Percentiles rank a stretch among this genome's conserved stretches.
Conservation (phyloP, 352 stramenopile genomes). For the Phytophthora quininea region DNA sequence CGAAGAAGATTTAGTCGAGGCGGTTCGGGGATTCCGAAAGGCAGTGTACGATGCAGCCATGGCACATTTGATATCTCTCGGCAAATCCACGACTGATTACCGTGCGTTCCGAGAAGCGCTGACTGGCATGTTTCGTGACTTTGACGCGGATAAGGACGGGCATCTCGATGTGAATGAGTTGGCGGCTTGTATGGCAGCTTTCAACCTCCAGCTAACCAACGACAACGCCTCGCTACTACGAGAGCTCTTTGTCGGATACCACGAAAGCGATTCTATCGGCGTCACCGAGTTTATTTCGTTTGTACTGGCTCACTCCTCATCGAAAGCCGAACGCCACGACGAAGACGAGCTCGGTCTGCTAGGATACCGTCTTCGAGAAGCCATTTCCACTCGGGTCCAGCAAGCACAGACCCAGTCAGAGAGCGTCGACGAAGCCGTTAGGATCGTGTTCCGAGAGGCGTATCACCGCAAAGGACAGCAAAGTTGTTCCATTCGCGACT, state of each 20-base stretch:
- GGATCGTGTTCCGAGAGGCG: constrained; percentile 52
- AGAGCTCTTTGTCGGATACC: constrained; percentile 56
- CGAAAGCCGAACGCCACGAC: constrained; percentile 3
- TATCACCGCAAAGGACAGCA: constrained; percentile 37
- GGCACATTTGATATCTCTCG: constrained; percentile 28
- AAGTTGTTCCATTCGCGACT: constrained; percentile 39
- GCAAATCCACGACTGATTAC: constrained; percentile 44
- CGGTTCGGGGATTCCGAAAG: constrained; percentile 41
- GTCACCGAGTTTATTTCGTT: constrained; percentile 83
- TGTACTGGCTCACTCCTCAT: constrained; percentile 42
- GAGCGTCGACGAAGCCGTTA: constrained; percentile 60
- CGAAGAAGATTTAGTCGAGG: constrained; percentile 45
- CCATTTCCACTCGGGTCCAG: constrained; percentile 47
- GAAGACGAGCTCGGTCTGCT: constrained; percentile 60
- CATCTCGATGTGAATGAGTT: constrained; percentile 63
- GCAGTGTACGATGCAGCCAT: constrained; percentile 50
- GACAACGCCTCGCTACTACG: constrained; percentile 54
- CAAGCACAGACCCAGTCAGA: constrained; percentile 34
- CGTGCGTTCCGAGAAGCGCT: constrained; percentile 61
- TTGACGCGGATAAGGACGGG: constrained; percentile 62
- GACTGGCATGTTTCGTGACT: constrained; percentile 52
- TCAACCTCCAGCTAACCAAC: constrained; percentile 48
- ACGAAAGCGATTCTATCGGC: constrained; percentile 43
- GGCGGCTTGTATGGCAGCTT: constrained; percentile 49
- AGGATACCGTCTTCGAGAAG: constrained; percentile 49